Conservation (phyloP, 2,329 filamentous ascomycete species). For the Aspergillus unguis region DNA sequence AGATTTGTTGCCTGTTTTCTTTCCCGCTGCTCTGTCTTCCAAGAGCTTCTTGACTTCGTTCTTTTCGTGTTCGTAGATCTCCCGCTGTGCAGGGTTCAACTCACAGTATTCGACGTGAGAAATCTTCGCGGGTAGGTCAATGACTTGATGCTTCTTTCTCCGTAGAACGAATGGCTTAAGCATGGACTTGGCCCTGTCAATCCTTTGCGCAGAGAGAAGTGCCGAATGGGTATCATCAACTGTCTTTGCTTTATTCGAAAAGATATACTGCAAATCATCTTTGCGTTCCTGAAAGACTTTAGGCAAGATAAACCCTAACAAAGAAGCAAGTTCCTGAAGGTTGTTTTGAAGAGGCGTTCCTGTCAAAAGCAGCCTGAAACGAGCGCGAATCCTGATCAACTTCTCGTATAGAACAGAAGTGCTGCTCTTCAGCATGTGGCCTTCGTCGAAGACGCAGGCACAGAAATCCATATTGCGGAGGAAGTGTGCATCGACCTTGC, state of each 20-base stretch:
- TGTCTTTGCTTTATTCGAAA: constrained; percentile 86
- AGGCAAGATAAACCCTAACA: constrained; percentile 93
- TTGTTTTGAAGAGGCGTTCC: constrained; percentile 97
- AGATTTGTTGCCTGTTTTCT: constrained; percentile 53
- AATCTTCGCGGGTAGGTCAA: constrained; percentile 79
- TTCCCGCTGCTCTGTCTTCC: constrained; percentile 56
- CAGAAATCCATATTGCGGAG: constrained; percentile 58
- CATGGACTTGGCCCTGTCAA: constrained; percentile 82
- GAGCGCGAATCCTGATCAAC: constrained; percentile 70
- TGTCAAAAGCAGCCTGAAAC: constrained; percentile 82
- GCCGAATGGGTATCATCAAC: constrained; percentile 70
- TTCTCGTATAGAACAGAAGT: constrained; percentile 77
- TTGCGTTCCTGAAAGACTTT: constrained; percentile 72
- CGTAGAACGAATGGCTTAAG: constrained; percentile 93
- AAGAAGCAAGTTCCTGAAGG: constrained; percentile 81
- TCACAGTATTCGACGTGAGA: constrained; percentile 76
- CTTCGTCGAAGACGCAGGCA: constrained; percentile 81
- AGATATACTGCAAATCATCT: constrained; percentile 79
- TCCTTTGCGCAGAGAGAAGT: constrained; percentile 80
- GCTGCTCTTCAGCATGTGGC: constrained; percentile 87
- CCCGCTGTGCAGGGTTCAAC: constrained; percentile 68
- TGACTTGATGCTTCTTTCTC: constrained; percentile 86
- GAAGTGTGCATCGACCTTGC: constrained; percentile 61
- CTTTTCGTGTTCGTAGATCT: constrained; percentile 70
- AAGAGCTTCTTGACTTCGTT: constrained; percentile 59